Evolutionary conservation across 257 asterid species (phyloP), one percentile per base, ranked within the genome.

Genomic region (Perilla frutescens): DNA sequence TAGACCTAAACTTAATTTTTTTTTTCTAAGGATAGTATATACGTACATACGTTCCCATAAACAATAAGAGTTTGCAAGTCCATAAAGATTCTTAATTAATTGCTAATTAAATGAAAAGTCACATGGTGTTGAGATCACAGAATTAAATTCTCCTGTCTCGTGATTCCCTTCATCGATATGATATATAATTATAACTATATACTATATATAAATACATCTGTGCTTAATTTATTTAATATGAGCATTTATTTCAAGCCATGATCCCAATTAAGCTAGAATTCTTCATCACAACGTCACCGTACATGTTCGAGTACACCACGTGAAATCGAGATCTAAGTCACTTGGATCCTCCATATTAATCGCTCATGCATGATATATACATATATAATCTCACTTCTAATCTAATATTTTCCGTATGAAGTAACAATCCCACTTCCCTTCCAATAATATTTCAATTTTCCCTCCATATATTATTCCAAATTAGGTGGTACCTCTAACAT

Each of bases 251-350:
- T n/a, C 7, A 34, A 59, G 65, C 74, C 49, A 66, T 55, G 15
- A 76, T 71, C 76, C 76, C 81, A 57, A 20, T 20, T 20, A 20
- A 20, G 26, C 26, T 20, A 57, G 65, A 66, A 66, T 66, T 76
- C 79, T 66, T 76, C 79, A 75, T 75, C 76, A 34, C 56, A 14
- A 32, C 10, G 26, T 68, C 81, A 45, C 76, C 81, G 86, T 83
- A 81, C 84, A 45, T 76, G 48, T 20, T 64, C 49, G 1, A 64
- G 80, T 75, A 83, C 82, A 1, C 44, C 77, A 70, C 66, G 74
- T 83, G 80, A 76, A 37, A 1, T 76, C 49, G 43, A 79, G 84
- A 82, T 83, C 84, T 74, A 77, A 66, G 14, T 67, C 80, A 80
- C 80, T 77, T 80, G 79, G 62, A 72, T 71, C 59, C 14, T 37